These are phyloP conservation scores for Botrytis fabae DNA, from an alignment of 2,329 filamentous ascomycete species.

Conservation along the genomic window DNA sequence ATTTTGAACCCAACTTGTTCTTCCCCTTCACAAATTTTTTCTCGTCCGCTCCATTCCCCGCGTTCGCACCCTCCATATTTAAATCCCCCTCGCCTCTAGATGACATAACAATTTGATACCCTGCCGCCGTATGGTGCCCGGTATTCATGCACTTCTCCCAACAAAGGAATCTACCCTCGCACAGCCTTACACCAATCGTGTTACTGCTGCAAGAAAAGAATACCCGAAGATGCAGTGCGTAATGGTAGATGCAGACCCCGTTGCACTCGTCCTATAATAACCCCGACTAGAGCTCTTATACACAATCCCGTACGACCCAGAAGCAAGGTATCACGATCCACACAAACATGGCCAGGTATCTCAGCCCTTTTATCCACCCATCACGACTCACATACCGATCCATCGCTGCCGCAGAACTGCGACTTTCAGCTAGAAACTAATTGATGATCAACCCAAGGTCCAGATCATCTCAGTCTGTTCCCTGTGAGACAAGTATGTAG, in stretches of 20 bases:
- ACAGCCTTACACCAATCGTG: neutral
- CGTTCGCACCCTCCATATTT: neutral
- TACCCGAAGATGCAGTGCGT: constrained; percentile 2
- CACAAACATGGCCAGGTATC: neutral
- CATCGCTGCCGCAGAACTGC: neutral
- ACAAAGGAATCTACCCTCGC: neutral
- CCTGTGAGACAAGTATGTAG: neutral
- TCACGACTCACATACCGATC: neutral
- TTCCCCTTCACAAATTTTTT: neutral
- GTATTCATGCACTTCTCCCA: neutral
- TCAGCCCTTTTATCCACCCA: constrained; percentile 5
- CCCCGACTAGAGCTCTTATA: neutral
- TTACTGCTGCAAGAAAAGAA: neutral
- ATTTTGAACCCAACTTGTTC: neutral
- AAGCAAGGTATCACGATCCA: neutral
- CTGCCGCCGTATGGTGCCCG: neutral
- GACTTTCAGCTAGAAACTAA: neutral
- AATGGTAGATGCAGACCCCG: neutral
- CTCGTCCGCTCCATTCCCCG: neutral
- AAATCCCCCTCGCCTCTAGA: neutral
- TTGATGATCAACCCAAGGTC: neutral
- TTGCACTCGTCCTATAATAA: neutral
- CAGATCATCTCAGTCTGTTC: neutral
- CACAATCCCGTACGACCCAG: neutral
- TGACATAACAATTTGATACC: neutral